Evolutionary conservation across 805 yeast species (phyloP), one percentile per base, ranked within the genome.

Genomic region (Wickerhamomyces bovis): DNA sequence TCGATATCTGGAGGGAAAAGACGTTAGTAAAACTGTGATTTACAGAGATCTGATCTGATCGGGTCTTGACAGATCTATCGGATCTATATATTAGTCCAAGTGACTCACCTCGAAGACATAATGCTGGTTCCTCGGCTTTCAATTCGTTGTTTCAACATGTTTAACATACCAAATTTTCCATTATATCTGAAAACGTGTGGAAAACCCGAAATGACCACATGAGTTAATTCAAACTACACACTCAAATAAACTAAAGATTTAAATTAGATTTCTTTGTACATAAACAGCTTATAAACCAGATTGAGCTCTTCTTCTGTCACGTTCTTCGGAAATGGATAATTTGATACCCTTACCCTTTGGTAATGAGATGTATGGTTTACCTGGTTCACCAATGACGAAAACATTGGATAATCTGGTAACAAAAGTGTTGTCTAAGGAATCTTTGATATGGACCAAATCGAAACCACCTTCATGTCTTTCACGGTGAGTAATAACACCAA

Each of bases 341-440:
- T 89, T 89, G 76, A 89, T 85, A 85, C 97, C 97, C 84, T 89
- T 89, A 79, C 97, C 97, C 92, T 89, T 89, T 79, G 97, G 97
- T 75, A 89, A 80, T 54, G 96, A 87, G 70, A 89, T 80, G 81
- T 80, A 81, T 69, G 97, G 96, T 79, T 87, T 89, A 76, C 87
- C 85, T 67, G 89, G 89, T 78, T 89, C 96, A 76, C 97, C 97
- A 68, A 89, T 83, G 68, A 89, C 85, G 76, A 89, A 89, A 42
- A 89, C 95, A 85, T 89, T 89, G 62, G 82, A 70, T 67, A 89
- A 79, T 82, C 97, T 88, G 74, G 97, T 89, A 65, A 89, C 96
- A 76, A 89, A 89, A 64, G 89, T 77, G 90, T 89, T 89, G 71
- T 89, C 97, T 66, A 89, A 80, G 53, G 94, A 73, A 71, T 89